Evolutionary conservation across 495 filamentous ascomycete genomes (phyloP).

Genomic region (Lasiosphaeria miniovina): DNA sequence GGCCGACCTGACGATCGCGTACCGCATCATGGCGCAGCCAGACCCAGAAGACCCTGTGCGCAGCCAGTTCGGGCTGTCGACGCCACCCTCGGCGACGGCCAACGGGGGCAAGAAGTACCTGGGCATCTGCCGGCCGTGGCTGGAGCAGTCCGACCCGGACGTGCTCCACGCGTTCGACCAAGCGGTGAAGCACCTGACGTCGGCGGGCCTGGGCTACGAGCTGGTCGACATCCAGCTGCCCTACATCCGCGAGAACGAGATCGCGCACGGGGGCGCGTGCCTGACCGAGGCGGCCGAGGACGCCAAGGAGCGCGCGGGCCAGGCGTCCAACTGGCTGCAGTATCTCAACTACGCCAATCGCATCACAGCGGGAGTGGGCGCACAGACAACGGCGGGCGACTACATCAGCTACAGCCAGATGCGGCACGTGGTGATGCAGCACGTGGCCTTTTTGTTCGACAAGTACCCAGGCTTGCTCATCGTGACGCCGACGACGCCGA

Average conservation of each 20-base stretch:
- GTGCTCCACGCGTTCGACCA: slow-evolving; percentile 60
- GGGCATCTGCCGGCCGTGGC: slow-evolving; percentile 75
- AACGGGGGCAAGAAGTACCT: slow-evolving; percentile 48
- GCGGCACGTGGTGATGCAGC: slow-evolving; percentile 74
- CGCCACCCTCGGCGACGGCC: slow-evolving; percentile 39
- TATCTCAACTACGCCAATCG: slow-evolving; percentile 68
- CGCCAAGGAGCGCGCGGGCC: slow-evolving; percentile 24
- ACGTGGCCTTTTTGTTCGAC: slow-evolving; percentile 70
- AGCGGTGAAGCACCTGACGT: slow-evolving; percentile 59
- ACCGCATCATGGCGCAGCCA: slow-evolving; percentile 69
- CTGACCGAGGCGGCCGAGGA: slow-evolving; percentile 60
- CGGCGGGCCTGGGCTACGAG: slow-evolving; percentile 55
- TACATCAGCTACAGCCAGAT: slow-evolving; percentile 73
- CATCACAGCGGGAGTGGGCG: slow-evolving; percentile 63
- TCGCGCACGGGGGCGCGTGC: slow-evolving; percentile 78
- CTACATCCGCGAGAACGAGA: slow-evolving; percentile 67
- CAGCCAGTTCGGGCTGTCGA: slow-evolving; percentile 36
- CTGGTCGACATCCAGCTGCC: slow-evolving; percentile 74
- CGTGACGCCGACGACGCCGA: slow-evolving; percentile 74
- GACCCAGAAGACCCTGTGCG: slow-evolving; percentile 51
- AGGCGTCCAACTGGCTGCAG: slow-evolving; percentile 19
- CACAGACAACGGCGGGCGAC: slow-evolving; percentile 63
- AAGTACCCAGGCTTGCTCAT: slow-evolving; percentile 74
- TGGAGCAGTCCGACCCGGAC: slow-evolving; percentile 60
- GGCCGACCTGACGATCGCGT: slow-evolving; percentile 78